Base-by-base conservation (phyloP, 768 basidiomycete species). In the Kwoniella europaea region DNA sequence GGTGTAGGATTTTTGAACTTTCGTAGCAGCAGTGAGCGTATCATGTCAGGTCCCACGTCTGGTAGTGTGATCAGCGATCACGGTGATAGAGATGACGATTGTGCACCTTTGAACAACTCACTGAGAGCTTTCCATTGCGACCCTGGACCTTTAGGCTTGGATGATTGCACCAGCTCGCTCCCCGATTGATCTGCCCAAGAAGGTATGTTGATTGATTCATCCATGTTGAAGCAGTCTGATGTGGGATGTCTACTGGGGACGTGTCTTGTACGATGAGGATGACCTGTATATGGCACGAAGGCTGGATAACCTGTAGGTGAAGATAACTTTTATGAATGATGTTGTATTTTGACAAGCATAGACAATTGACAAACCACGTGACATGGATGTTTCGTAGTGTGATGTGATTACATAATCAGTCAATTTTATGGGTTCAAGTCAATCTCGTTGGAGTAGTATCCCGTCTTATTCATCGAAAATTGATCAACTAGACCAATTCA, bases 1-100 rank as follows among this genome's bases (percentile, higher is more conserved):
- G 97, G 97, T 0, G 97, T 99, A 15, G 97, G 97, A 55, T 90
- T 91, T 44, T 92, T 91, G 84, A 93, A 98, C 18, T 96, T 96
- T 79, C 96, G 91, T n/a, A 95, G 86, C 2, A 91, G 91, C 50
- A 98, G 85, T 2, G 93, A 91, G 41, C 70, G 71, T 20, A 73
- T 54, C 15, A 81, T 64, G 27, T 65, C 54, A 12, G 57, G 53
- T 15, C 64, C 56, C 22, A 80, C 77, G 35, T 74, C 79, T 79
- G 29, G 12, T 4, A 46, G 3, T 9, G 7, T 16, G 20, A 9
- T 67, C 18, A 60, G 44, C 27, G 3, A 4, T 22, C 35, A 52
- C 18, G 15, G 27, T 41, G 59, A 20, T 27, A 3, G 15, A n/a
- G 15, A 10, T 27, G 66, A 12, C 44, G 12, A 54, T 16, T 16